phyloP scores from a whole-genome alignment of 2,329 filamentous ascomycete genomes.

The Chaetomiaceae sp. region DNA sequence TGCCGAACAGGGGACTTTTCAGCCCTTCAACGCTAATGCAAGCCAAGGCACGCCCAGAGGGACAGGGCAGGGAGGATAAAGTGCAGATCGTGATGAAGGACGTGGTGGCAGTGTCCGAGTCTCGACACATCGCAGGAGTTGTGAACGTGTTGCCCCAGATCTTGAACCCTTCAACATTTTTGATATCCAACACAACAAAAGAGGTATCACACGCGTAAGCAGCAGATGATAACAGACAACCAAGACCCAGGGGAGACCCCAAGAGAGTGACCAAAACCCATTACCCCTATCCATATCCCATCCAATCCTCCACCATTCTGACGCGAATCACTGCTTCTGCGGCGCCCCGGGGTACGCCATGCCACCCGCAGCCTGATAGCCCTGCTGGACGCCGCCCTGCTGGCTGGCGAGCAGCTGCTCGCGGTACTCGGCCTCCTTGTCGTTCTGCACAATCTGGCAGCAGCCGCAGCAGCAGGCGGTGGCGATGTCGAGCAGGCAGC shows the following conservation, averaged over 20 bases:
- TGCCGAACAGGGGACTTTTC: not conserved
- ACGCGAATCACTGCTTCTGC: conserved; percentile 4
- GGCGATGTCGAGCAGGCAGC: conserved; percentile 40
- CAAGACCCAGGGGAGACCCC: no score
- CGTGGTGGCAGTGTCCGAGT: no score
- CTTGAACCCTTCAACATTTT: no score
- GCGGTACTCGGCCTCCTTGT: conserved; percentile 43
- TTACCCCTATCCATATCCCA: no score
- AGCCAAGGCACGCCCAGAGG: not conserved
- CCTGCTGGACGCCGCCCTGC: conserved; percentile 26
- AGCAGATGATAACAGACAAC: no score
- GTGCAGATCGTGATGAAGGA: not conserved
- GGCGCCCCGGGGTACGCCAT: conserved; percentile 28
- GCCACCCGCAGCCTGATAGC: conserved; percentile 30
- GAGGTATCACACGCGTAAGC: no score
- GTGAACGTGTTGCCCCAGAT: no score
- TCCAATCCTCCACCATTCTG: not conserved
- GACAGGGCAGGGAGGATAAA: not conserved
- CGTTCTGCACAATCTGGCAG: conserved; percentile 43
- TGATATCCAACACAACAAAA: not conserved
- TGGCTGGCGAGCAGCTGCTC: conserved; percentile 26
- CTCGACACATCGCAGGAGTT: no score
- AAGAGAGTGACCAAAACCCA: no score
- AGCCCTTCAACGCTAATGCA: not conserved
- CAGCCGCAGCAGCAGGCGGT: conserved; percentile 43